phyloP scores from a whole-genome alignment of 805 yeast species.

The Candida bentonensis region DNA sequence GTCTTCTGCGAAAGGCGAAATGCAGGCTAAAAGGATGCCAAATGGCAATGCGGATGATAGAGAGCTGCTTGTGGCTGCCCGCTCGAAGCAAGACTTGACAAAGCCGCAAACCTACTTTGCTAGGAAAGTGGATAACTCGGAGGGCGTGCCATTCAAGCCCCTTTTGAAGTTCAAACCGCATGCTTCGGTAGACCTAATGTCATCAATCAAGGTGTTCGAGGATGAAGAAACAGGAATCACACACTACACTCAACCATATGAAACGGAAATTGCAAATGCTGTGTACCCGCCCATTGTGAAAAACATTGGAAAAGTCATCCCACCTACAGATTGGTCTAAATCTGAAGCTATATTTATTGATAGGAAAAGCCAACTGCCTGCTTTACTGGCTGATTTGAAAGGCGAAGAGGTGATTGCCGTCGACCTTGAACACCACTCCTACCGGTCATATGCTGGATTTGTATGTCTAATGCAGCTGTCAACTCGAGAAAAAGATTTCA shows the following conservation, averaged over 20 bases:
- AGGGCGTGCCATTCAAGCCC: constrained; percentile 64
- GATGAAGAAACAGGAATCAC: constrained; percentile 28
- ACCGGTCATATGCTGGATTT: constrained; percentile 76
- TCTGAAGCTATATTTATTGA: constrained; percentile 58
- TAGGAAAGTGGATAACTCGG: constrained; percentile 51
- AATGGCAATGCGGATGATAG: background rate
- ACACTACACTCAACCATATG: constrained; percentile 72
- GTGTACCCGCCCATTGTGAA: constrained; percentile 53
- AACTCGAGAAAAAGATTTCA: constrained; percentile 65
- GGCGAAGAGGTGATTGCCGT: constrained; percentile 60
- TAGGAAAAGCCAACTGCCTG: constrained; percentile 32
- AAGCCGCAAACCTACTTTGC: constrained; percentile 30
- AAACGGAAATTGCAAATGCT: constrained; percentile 51
- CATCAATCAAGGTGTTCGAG: constrained; percentile 28
- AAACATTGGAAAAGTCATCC: constrained; percentile 31
- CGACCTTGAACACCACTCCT: constrained; percentile 94
- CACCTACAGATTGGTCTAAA: constrained; percentile 34
- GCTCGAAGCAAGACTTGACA: background rate
- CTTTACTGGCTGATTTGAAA: constrained; percentile 41
- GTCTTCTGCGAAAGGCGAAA: background rate
- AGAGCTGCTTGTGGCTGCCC: background rate
- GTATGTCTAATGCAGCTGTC: constrained; percentile 91
- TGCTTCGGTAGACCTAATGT: constrained; percentile 42
- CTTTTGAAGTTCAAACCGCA: constrained; percentile 59
- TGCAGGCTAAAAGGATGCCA: background rate